Evolutionary conservation across 352 stramenopile species (phyloP).

Genomic region (Phytophthora nicotianae): DNA sequence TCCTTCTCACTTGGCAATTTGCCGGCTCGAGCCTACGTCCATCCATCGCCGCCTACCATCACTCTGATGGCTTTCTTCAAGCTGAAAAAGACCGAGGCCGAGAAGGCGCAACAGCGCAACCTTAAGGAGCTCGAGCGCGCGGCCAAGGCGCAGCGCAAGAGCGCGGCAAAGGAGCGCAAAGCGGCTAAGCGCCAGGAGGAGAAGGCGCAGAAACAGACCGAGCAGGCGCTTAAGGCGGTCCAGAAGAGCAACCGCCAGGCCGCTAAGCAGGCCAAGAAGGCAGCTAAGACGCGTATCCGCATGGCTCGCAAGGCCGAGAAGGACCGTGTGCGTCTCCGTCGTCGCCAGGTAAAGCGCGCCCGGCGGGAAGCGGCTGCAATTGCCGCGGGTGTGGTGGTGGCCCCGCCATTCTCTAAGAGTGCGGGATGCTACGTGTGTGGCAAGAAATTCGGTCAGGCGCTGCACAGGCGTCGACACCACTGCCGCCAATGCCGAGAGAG

Average conservation of each 20-base stretch:
- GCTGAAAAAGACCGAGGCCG: conserved; percentile 30
- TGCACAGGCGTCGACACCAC: conserved; percentile 55
- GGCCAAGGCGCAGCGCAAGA: conserved; percentile 32
- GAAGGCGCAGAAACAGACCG: conserved; percentile 15
- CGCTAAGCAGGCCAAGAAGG: conserved; percentile 19
- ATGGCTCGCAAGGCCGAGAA: conserved; percentile 31
- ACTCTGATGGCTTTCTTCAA: conserved; percentile 37
- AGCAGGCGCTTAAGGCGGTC: conserved; percentile 6
- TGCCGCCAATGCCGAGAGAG: conserved; percentile 71
- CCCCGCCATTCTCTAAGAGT: conserved; percentile 42
- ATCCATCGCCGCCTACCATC: conserved; percentile 10
- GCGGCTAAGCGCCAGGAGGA: neutral
- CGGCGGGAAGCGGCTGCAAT: neutral
- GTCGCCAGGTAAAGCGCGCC: conserved; percentile 4
- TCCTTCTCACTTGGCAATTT: conserved; percentile 38
- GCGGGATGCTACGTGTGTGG: conserved; percentile 47
- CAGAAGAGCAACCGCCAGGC: neutral
- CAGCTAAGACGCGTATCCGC: conserved; percentile 7
- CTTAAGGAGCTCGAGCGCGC: conserved; percentile 35
- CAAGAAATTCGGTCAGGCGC: conserved; percentile 39
- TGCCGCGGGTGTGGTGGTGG: neutral
- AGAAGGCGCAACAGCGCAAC: conserved; percentile 24
- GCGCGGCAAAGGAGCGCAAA: conserved; percentile 27
- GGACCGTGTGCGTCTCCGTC: conserved; percentile 4
- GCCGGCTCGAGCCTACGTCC: conserved; percentile 16